phyloP scores from a whole-genome alignment of 805 yeast genomes.

The Vanderwaltozyma verrucispora region DNA sequence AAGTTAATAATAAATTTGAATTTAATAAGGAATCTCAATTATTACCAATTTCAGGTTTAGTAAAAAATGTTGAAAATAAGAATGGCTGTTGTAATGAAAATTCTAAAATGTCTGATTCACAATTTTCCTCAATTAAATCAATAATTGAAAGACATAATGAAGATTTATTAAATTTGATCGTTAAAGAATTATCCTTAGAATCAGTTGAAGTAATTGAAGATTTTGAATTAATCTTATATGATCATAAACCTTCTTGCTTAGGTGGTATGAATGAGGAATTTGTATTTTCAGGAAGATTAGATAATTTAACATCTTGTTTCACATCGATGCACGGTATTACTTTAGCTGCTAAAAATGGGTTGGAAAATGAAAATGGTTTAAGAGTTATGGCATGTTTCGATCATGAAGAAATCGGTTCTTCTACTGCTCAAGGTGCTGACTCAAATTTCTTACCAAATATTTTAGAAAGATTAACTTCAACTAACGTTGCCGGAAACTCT shows the following conservation, averaged over 20 bases:
- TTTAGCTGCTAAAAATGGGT: conserved; percentile 35
- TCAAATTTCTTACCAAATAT: conserved; percentile 81
- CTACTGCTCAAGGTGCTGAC: conserved; percentile 94
- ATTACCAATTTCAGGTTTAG: conserved; percentile 72
- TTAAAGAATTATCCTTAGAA: conserved; percentile 46
- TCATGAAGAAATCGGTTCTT: conserved; percentile 93
- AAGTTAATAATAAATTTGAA: conserved; percentile 67
- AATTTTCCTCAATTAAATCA: conserved; percentile 42
- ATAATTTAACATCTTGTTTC: conserved; percentile 81
- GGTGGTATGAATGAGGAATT: conserved; percentile 92
- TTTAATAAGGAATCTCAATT: conserved; percentile 83
- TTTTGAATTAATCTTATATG: conserved; percentile 78
- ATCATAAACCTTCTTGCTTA: conserved; percentile 68
- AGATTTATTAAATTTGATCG: conserved; percentile 58
- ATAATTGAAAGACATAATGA: conserved; percentile 69
- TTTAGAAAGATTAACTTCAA: conserved; percentile 51
- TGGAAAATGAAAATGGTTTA: conserved; percentile 45
- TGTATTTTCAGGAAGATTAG: conserved; percentile 83
- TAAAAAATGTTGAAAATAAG: conserved; percentile 22
- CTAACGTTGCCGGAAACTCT: conserved; percentile 33
- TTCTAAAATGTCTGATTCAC: conserved; percentile 5
- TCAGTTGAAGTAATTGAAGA: conserved; percentile 59
- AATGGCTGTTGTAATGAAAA: conserved; percentile 40
- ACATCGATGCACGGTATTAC: conserved; percentile 66
- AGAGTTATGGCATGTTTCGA: conserved; percentile 78